Evolutionary conservation across 129 eudicot species (phyloP), one percentile per base, ranked within the genome.

Genomic region (Heracleum sosnowskyi): DNA sequence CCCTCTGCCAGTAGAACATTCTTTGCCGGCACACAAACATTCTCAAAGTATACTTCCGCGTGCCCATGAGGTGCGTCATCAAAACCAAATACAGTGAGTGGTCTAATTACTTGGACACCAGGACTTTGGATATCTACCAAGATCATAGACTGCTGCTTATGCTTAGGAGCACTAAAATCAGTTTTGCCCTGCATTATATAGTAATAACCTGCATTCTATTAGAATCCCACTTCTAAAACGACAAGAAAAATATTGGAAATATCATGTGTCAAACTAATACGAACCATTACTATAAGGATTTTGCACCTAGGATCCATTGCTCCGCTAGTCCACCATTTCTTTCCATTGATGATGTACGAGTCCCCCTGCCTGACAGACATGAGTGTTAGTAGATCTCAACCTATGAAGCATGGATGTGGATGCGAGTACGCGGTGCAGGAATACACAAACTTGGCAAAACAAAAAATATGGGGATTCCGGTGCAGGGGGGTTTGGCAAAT

Each of bases 221-320:
- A 79, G 29, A 37, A 42, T 41, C 17, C n/a, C 18, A 41, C 34
- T 11, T 24, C 24, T 29, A 37, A 28, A 72, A 70, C 15, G 20
- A 7, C 69, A 34, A 76, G 11, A 69, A 71, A 70, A 12, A 35
- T 39, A 33, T 28, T 35, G 7, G 36, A 11, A n/a, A 47, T 55
- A 73, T 55, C 16, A 33, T 34, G 22, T 31, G 26, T 28, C 29
- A 51, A 57, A 76, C 49, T 34, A 53, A 16, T 36, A 85, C 96
- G 84, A 77, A 95, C 99, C 99, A 95, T 95, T 71, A 95, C 91
- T 79, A 95, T 86, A 71, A 95, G 97, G 78, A 95, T 79, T 83
- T 90, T 95, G 89, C 99, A 95, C 88, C 99, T 86, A 78, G 99
- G 99, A 88, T 95, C 99, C 99, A 95, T 95, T 74, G 99, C 99